These are phyloP conservation scores for Thermothelomyces thermophilus DNA, from an alignment of 2,329 filamentous ascomycete genomes.

Conservation along the genomic window DNA sequence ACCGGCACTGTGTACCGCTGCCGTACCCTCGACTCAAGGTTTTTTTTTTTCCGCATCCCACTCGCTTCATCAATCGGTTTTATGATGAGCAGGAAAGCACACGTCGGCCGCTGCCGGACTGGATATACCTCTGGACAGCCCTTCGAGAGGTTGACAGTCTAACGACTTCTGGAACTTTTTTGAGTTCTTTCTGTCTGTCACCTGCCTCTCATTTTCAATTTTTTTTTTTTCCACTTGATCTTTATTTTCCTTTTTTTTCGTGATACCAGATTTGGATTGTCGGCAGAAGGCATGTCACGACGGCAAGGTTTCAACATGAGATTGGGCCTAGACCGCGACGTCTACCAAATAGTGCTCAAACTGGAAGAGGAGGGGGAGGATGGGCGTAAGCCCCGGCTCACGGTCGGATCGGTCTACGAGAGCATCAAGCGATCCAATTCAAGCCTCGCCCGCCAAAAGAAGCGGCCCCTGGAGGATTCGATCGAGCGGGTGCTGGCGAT, in stretches of 20 bases:
- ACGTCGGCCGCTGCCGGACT: not conserved
- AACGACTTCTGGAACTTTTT: not conserved
- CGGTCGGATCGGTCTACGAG: constrained; percentile 62
- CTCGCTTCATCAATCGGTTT: not conserved
- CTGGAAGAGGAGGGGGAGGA: constrained; percentile 45
- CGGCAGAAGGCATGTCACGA: constrained; percentile 13
- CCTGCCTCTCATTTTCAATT: not conserved
- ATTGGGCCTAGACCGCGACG: constrained; percentile 56
- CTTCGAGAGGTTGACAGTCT: not conserved
- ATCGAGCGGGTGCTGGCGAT: constrained; percentile 76
- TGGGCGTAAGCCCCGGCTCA: constrained; percentile 35
- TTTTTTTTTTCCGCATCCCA: not conserved
- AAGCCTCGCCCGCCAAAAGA: constrained; percentile 73
- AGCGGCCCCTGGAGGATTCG: constrained; percentile 73
- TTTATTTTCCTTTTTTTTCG: not conserved
- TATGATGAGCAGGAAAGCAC: not conserved
- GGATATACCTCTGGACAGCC: not conserved
- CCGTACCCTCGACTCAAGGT: not conserved
- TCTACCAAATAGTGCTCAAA: constrained; percentile 75
- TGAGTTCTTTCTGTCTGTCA: too few relatives aligned
- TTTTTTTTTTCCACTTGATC: not conserved
- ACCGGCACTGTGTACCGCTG: not conserved
- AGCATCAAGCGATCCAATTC: constrained; percentile 82
- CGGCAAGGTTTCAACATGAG: constrained; percentile 2
- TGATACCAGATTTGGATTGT: not conserved